Evolutionary conservation across 768 basidiomycete species (phyloP), one percentile per base, ranked within the genome.

Genomic region (Tylopilus cervinicoccineus): DNA sequence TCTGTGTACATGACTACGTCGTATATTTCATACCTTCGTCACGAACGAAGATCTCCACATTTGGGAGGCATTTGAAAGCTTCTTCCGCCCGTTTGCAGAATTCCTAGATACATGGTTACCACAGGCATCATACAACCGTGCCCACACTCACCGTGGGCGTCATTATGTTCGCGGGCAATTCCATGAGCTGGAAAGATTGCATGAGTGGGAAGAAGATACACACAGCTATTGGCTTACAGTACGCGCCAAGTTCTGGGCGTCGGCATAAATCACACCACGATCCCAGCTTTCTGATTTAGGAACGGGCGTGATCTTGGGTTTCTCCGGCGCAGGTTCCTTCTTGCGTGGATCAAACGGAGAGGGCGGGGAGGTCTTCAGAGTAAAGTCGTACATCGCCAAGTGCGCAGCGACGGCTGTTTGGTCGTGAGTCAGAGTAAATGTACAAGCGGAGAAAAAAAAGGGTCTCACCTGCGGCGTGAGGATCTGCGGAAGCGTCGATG

Each of bases 111-210:
- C 7, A 12, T 11, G 28, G 10, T 53, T n/a, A 38, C 2, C 28
- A 6, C 16, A 20, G 20, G 13, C 5, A 17, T 13, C 17, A 1
- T 1, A 23, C 3, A 28, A 19, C 4, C 14, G 45, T 14, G 34
- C 13, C 4, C 1, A 20, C 43, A 63, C 75, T 37, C 57, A 84
- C 84, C 13, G 88, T 89, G 9, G 90, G 91, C 2, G 89, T 92
- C 73, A 90, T 72, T 66, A 92, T 80, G 64, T 93, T 93, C 2
- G 80, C 90, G 43, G 92, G 92, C 6, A 88, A 69, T 67, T 93
- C 92, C 81, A 80, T 84, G 39, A 93, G 74, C 86, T 90, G 38
- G 24, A 29, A 34, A 33, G 29, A 20, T 42, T n/a, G 29, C 20
- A 39, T 44, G 20, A 44, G 39, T 7, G 2, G 6, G 24, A 17